Conservation (phyloP, 176 grass and related monocot species). For the Zoysia japonica region DNA sequence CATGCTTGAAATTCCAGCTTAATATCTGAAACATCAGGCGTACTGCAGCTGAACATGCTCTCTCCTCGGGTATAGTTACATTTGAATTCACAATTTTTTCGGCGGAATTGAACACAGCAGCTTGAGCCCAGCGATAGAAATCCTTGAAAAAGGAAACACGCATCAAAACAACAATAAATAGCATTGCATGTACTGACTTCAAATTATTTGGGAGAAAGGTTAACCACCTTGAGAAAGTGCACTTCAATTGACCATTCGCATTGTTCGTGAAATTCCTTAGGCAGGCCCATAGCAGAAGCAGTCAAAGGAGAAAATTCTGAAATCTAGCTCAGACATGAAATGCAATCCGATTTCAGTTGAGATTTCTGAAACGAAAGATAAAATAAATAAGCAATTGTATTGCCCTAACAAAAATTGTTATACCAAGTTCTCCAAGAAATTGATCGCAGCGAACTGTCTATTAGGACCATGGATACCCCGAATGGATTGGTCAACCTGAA, state of each 20-base stretch:
- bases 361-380: not conserved
- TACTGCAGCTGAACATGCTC: constrained; percentile 73
- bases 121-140: constrained; percentile 96
- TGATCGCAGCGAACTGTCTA: constrained; percentile 71
- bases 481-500: constrained; percentile 92
- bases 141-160: constrained; percentile 56
- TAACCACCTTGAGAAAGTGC: constrained; percentile 89
- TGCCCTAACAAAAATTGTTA: constrained; percentile 19
- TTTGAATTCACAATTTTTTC: constrained; percentile 68
- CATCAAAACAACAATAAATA: constrained; percentile 38
- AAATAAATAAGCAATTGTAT: not conserved
- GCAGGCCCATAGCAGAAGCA: constrained; percentile 85
- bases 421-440: constrained; percentile 92
- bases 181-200: not conserved
- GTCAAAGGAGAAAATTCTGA: constrained; percentile 95
- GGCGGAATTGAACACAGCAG: constrained; percentile 63
- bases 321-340: constrained; percentile 57
- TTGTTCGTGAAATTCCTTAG: constrained; percentile 85
- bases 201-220: not conserved
- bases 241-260: constrained; percentile 79
- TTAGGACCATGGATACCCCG: constrained; percentile 61
- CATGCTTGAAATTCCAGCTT: constrained; percentile 79
- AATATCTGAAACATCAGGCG: constrained; percentile 93
- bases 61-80: constrained; percentile 66
- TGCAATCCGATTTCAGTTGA: constrained; percentile 20